A percentile compares a stretch with the other conserved stretches of the same genome.
These are phyloP conservation scores for Candida ponderosae DNA, from an alignment of 805 yeast genomes.

Conservation along the genomic window DNA sequence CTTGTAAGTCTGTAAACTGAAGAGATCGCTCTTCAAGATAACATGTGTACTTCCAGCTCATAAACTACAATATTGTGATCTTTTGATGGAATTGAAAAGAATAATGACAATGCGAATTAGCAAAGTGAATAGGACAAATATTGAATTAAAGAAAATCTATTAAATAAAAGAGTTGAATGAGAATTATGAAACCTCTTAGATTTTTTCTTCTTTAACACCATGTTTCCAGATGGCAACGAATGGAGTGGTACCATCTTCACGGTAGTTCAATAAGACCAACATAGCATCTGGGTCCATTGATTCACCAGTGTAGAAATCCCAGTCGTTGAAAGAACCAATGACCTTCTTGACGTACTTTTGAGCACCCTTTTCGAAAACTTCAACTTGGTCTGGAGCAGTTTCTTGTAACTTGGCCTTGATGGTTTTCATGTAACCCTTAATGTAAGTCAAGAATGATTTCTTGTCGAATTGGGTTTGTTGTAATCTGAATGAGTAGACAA, in stretches of 20 bases:
- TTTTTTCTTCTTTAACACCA: slow-evolving; percentile 85
- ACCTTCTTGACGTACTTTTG: slow-evolving; percentile 93
- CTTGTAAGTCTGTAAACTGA: too few species aligned
- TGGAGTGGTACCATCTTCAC: slow-evolving; percentile 99
- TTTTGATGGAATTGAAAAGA: too few species aligned
- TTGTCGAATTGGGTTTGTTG: slow-evolving; percentile 95
- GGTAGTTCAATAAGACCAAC: slow-evolving; percentile 97
- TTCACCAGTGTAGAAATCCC: slow-evolving; percentile 99
- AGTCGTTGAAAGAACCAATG: slow-evolving; percentile 91
- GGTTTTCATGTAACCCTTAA: slow-evolving; percentile 98
- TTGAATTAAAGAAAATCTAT: too few species aligned
- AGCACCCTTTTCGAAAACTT: slow-evolving; percentile 96
- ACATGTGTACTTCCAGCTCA: too few species aligned
- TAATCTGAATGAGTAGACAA: slow-evolving; percentile 97
- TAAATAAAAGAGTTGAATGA: too few species aligned
- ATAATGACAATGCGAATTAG: too few species aligned
- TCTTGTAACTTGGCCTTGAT: slow-evolving; percentile 90
- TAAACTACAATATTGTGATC: too few species aligned
- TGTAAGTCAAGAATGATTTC: slow-evolving; percentile 93
- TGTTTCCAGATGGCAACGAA: slow-evolving; percentile 98
- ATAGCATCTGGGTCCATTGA: slow-evolving; percentile 99
- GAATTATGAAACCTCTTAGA: slow-evolving; percentile 40
- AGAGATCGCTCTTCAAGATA: too few species aligned
- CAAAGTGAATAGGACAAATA: too few species aligned
- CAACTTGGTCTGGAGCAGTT: slow-evolving; percentile 79